Evolutionary conservation across 768 basidiomycete species (phyloP).

Genomic region (Coprinopsis sp.): DNA sequence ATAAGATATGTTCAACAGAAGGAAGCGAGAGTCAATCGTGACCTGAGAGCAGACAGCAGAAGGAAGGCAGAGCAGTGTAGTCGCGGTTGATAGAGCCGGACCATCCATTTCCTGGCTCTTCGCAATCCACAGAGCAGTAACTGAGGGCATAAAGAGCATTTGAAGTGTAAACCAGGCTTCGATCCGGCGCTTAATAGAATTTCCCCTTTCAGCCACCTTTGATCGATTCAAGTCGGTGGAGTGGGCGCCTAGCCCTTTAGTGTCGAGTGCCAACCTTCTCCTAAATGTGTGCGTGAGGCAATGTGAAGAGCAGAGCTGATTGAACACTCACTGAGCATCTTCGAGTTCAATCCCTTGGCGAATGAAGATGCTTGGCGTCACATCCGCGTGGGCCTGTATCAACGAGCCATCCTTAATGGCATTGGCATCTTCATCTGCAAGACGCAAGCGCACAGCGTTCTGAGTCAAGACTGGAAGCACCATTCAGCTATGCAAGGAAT

Average conservation of each 20-base stretch:
- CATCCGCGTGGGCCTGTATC: conserved; percentile 9
- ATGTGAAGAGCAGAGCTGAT: background rate
- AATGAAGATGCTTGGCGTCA: conserved; percentile 23
- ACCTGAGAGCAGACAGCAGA: too few species aligned
- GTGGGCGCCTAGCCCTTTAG: conserved; percentile 13
- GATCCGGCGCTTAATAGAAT: conserved; percentile 18
- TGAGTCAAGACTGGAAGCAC: background rate
- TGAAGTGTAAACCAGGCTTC: conserved; percentile 26
- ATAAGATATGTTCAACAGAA: too few species aligned
- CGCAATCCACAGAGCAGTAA: conserved; percentile 1
- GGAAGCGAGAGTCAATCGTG: too few species aligned
- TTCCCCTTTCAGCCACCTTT: conserved; percentile 22
- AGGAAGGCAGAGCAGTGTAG: too few species aligned
- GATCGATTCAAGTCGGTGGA: conserved; percentile 24
- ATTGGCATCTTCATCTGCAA: conserved; percentile 20
- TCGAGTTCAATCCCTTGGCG: conserved; percentile 28
- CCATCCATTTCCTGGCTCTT: too few species aligned
- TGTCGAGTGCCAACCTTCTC: conserved; percentile 16
- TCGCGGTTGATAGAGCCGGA: too few species aligned
- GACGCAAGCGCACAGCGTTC: conserved; percentile 14
- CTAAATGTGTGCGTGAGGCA: background rate
- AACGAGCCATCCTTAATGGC: conserved; percentile 5
- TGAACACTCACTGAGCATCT: conserved; percentile 25
- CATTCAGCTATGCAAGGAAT: background rate
- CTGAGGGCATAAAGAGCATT: conserved; percentile 23